Conservation (phyloP, 108 stramenopile species). For the Schizochytrium sp. region DNA sequence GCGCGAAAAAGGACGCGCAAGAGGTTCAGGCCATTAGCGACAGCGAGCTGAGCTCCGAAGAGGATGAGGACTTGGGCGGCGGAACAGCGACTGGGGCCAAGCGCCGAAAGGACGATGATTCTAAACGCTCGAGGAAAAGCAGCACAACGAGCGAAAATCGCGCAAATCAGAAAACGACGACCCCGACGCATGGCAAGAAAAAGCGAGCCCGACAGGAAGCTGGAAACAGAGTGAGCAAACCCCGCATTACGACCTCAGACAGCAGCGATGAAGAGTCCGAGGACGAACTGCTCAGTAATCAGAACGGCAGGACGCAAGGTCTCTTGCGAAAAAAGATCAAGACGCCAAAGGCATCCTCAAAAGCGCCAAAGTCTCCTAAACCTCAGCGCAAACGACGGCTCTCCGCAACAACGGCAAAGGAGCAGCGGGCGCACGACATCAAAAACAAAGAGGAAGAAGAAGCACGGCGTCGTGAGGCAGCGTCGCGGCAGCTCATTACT, state of each 20-base stretch:
- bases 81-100: background rate
- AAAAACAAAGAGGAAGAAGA: background rate
- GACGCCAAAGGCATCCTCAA: too few relatives aligned
- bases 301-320: background rate
- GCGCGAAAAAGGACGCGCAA: background rate
- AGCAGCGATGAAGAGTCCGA: too few relatives aligned
- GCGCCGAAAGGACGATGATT: background rate
- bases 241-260: too few relatives aligned
- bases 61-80: background rate
- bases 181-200: too few relatives aligned
- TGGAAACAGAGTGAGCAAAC: too few relatives aligned
- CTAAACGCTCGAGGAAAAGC: background rate
- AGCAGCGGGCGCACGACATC: background rate
- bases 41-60: background rate
- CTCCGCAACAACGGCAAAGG: background rate
- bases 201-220: too few relatives aligned
- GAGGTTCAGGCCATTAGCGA: background rate
- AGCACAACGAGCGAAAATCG: background rate
- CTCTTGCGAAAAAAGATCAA: background rate
- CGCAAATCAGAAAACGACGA: background rate
- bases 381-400: too few relatives aligned
- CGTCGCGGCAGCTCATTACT: background rate
- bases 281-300: too few relatives aligned
- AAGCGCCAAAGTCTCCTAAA: too few relatives aligned
- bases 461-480: background rate